These are phyloP conservation scores for Hypoxylon sp. DNA, from an alignment of 2,329 filamentous ascomycete genomes.

Conservation along the genomic window DNA sequence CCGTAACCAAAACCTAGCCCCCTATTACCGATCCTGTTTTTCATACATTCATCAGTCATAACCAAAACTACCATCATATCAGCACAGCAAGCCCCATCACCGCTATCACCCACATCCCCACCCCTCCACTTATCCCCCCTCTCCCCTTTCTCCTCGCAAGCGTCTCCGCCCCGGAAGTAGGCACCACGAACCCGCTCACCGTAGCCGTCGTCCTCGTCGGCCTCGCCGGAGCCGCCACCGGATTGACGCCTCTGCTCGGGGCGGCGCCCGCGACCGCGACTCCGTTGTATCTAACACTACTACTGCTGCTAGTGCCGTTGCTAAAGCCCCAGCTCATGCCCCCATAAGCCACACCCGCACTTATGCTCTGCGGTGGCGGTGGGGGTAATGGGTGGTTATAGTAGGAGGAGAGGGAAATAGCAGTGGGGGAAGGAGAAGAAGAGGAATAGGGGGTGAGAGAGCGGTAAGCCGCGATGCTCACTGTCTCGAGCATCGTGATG, in stretches of 20 bases:
- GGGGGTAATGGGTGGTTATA: constrained; percentile 11
- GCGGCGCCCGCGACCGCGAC: constrained; percentile 1
- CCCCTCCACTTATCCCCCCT: not conserved
- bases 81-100: constrained; percentile 6
- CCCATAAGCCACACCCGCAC: constrained; percentile 10
- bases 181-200: constrained; percentile 9
- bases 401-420: constrained; percentile 4
- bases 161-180: constrained; percentile 4
- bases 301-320: constrained; percentile 9
- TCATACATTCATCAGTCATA: constrained; percentile 17
- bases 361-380: not conserved
- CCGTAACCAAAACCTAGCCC: not conserved
- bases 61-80: constrained; percentile 8
- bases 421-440: constrained; percentile 4
- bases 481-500: constrained; percentile 43
- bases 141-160: not conserved
- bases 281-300: not conserved
- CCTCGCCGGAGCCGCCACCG: constrained; percentile 1
- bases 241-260: not conserved
- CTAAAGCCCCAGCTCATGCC: constrained; percentile 36
- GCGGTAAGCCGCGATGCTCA: constrained; percentile 21
- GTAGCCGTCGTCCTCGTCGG: constrained; percentile 16
- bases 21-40: not conserved
- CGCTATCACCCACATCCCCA: not conserved
- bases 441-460: not conserved